Base-by-base conservation (phyloP, 768 basidiomycete species). In the Tricholoma hemisulphureum region DNA sequence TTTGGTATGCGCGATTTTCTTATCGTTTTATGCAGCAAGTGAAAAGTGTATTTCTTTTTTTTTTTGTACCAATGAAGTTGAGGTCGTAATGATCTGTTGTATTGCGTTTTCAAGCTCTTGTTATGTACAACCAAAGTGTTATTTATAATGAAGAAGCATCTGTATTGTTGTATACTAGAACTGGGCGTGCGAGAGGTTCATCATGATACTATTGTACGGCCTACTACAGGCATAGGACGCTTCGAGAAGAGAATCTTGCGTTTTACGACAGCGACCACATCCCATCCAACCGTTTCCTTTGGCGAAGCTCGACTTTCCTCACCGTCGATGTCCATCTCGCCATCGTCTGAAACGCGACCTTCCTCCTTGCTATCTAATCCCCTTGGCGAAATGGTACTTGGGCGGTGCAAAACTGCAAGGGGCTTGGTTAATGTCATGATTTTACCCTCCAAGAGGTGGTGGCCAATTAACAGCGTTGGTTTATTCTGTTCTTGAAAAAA, bases 381-480 rank as follows among this genome's bases (percentile, higher is more conserved):
- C 51, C 65, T 58, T 20, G 53, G 29, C 9, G 56, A 61, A 21
- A 53, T 26, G 50, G 64, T 13, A 21, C 59, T 63, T 57, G 73
- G 71, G 49, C 84, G 81, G 59, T 81, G 76, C 28, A 97, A 79
- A 39, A 97, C 83, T 2, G 90, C 95, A 26, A 92, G 78, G 0
- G 95, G 93, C 67, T 92, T 95, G 2, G 87, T 74, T 6, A 98
- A 78, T 45, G 73, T 77, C 31, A 84, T 79, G 58, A 96, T 78
- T 68, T 89, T 91, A 53, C 95, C 95, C 67, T 98, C 95, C 4
- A 98, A 84, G 28, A 95, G 78, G 65, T 97, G 93, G 71, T 95
- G 87, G 11, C 95, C 95, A 58, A 98, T 89, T 54, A 79, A 71
- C 6, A 98, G 79, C 2, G 86, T 93, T 3, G 91, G 86, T 63